Base-by-base conservation (phyloP, 2,329 filamentous ascomycete genomes). In the Colletotrichum cuscutae region DNA sequence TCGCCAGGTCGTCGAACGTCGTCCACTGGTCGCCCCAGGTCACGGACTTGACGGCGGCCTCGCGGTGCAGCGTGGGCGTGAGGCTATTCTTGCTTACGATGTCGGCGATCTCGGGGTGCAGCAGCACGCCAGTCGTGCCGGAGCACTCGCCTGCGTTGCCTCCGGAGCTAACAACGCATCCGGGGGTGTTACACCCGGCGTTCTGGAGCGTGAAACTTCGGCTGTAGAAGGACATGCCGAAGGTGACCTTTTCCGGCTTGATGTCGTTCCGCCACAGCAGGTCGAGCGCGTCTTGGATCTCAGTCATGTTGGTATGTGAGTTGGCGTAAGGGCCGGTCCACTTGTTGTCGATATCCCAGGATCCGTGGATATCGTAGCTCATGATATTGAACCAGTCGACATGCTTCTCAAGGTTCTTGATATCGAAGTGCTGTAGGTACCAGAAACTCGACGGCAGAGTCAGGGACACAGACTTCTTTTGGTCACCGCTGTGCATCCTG, bases 171-270 rank as follows among this genome's bases (percentile, higher is more conserved):
- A 37, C 35, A 5, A 37, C 35, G 65, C 77, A 77, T 22, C 75
- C 69, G 19, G 77, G 75, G 15, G 65, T 30, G 8, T 12, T 72
- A 54, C 77, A 74, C 9, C 58, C 37, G 3, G 70, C 19, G 46
- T 74, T 61, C 4, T 52, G n/a, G 26, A 77, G 67, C 5, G 69
- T 73, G 32, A 73, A 77, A 4, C 49, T 57, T 1, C 71, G 69
- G 3, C 84, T 83, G 66, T 86, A 86, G 56, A 83, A 85, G 0
- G 77, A 82, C 6, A 83, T 30, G 1, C 85, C 85, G 19, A 87
- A 68, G 15, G 78, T 78, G 13, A 88, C 78, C 49, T 86, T 83
- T 0, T 71, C 49, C 0, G 85, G 81, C 2, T 78, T 72, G 11
- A 88, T 76, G 26, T 81, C 75, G 62, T 79, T 81, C 19, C 81